Conservation (phyloP, 371 early-diverging fungal genomes). For the Mortierella sp. region DNA sequence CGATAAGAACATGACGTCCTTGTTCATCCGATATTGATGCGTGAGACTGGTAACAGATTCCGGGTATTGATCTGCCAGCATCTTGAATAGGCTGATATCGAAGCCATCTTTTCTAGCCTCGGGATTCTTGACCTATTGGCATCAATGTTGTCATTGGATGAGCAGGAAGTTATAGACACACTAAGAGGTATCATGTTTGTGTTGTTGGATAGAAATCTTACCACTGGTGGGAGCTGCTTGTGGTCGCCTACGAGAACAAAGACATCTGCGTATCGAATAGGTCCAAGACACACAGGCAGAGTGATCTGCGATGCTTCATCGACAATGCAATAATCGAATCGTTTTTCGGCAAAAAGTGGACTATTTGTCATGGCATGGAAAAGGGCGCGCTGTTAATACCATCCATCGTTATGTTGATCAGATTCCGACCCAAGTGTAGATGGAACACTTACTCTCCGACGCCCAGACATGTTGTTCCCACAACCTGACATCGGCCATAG, state of each 20-base stretch:
- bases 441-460: conserved; percentile 74
- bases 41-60: conserved; percentile 79
- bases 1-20: conserved; percentile 90
- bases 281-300: conserved; percentile 94
- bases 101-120: conserved; percentile 64
- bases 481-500: conserved; percentile 71
- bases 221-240: conserved; percentile 97
- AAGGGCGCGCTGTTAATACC: not conserved
- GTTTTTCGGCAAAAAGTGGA: conserved; percentile 69
- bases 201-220: conserved; percentile 48
- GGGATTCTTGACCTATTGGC: conserved; percentile 63
- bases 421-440: too few species aligned
- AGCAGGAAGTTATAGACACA: too few species aligned
- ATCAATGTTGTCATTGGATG: too few species aligned
- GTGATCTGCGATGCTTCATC: conserved; percentile 99
- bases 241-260: conserved; percentile 99
- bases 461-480: conserved; percentile 94
- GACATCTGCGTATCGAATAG: conserved; percentile 80
- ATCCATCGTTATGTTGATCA: too few species aligned
- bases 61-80: conserved; percentile 85
- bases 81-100: conserved; percentile 79
- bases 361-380: conserved; percentile 34
- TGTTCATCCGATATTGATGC: conserved; percentile 97
- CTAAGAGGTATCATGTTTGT: not conserved
- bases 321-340: conserved; percentile 97